Conservation (phyloP, 1,139 yeast genomes). For the Yamadazyma membranifaciens region DNA sequence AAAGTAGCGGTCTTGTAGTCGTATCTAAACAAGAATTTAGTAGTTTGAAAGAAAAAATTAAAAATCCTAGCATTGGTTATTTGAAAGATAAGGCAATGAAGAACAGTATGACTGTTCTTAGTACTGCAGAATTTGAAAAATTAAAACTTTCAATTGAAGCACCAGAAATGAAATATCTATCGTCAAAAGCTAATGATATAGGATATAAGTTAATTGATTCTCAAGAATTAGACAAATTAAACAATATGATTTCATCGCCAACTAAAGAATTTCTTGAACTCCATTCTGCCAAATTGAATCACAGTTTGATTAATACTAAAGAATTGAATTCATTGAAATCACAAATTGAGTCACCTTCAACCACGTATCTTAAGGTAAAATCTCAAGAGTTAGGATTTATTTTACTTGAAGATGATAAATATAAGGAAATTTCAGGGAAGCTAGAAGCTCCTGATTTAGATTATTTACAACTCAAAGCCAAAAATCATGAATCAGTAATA, state of each 20-base stretch:
- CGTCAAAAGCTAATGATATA: slow-evolving; percentile 15
- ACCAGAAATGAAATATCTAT: slow-evolving; percentile 27
- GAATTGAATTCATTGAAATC: slow-evolving; percentile 13
- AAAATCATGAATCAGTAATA: slow-evolving; percentile 16
- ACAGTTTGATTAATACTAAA: slow-evolving; percentile 8
- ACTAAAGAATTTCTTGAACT: slow-evolving; percentile 13
- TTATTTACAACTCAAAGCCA: slow-evolving; percentile 22
- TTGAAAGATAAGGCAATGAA: slow-evolving; percentile 16
- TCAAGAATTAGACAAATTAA: slow-evolving; percentile 16
- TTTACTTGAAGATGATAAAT: slow-evolving; percentile 6
- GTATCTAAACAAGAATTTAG: slow-evolving; percentile 25
- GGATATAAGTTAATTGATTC: slow-evolving; percentile 21
- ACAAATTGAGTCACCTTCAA: slow-evolving; percentile 20
- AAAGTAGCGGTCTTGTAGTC: slow-evolving; percentile 30
- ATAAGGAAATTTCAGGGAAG: slow-evolving; percentile 5
- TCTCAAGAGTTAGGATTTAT: slow-evolving; percentile 16
- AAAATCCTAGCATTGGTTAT: slow-evolving; percentile 24
- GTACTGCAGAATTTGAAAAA: slow-evolving; percentile 14
- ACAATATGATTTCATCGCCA: slow-evolving; percentile 17
- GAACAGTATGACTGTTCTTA: slow-evolving; percentile 17
- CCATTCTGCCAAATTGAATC: slow-evolving; percentile 14
- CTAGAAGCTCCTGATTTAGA: slow-evolving; percentile 14
- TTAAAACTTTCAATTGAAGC: slow-evolving; percentile 15
- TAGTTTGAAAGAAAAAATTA: slow-evolving; percentile 19
- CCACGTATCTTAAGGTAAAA: slow-evolving; percentile 22